Percentiles rank a stretch among this genome's conserved stretches.
Evolutionary conservation across 805 yeast genomes (phyloP).

Genomic region (Spathaspora sp.): DNA sequence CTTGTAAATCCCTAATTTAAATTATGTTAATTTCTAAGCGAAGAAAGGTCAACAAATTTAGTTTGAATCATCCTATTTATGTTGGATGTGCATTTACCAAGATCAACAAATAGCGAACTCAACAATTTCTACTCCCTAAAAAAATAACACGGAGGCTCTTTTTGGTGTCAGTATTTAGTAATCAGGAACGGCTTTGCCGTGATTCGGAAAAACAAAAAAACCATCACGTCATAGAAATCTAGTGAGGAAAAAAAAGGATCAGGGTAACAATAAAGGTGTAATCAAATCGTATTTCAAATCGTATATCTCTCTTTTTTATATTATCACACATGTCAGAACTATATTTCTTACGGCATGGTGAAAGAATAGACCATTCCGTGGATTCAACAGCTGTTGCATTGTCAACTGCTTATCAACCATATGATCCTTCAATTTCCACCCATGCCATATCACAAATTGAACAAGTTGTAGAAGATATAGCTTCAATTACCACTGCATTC

Average conservation of each 20-base stretch:
- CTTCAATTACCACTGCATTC: constrained; percentile 14
- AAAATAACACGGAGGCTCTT: background rate
- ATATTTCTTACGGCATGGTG: constrained; percentile 42
- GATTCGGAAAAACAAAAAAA: no score
- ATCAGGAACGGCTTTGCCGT: background rate
- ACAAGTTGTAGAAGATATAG: constrained; percentile 26
- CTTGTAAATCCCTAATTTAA: no score
- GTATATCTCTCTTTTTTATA: background rate
- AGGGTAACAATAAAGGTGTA: background rate
- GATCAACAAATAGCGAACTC: background rate
- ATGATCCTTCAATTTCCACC: constrained; percentile 36
- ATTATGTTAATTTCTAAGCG: no score
- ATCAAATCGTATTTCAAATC: background rate
- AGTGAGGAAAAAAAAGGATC: background rate
- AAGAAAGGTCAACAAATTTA: no score
- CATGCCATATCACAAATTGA: constrained; percentile 24
- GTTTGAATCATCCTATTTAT: background rate
- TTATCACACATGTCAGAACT: constrained; percentile 31
- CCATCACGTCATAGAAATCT: background rate
- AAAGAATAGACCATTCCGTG: constrained; percentile 35
- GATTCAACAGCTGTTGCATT: constrained; percentile 14
- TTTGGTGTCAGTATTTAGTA: background rate
- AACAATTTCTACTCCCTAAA: background rate
- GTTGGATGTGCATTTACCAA: background rate
- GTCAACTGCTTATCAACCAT: constrained; percentile 22